Evolutionary conservation across 2,329 filamentous ascomycete species (phyloP), one percentile per base, ranked within the genome.

Genomic region (Cladosporium sp.): DNA sequence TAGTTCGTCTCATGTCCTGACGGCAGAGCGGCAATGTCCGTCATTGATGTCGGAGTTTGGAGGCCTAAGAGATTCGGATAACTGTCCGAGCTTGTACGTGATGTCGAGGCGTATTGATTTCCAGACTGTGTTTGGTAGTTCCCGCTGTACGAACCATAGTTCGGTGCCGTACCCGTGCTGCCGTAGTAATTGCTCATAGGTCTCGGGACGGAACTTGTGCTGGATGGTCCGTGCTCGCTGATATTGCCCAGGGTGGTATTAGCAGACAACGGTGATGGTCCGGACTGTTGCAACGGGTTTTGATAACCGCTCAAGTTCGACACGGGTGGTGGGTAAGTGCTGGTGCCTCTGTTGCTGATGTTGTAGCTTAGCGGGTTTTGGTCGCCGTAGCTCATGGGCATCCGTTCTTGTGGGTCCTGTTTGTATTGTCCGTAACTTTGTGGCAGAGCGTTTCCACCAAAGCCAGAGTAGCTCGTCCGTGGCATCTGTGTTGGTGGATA

Each of bases 181-280:
- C 45, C 45, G 48, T 50, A 50, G 39, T 50, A 50, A 32, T 43
- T 50, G 48, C 35, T 43, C 48, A 48, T 18, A 32, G 45, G 45
- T 48, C 45, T 48, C 45, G 45, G 45, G 13, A 48, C 36, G 45
- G 45, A 48, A 38, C 35, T 16, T 43, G 41, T 6, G 36, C 25
- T 40, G 29, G 16, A 18, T 33, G 45, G 45, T 40, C 45, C 45
- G 45, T 48, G 45, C 45, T 48, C 45, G 35, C 45, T 48, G 45
- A 48, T 48, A 48, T 48, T 43, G 16, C 41, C 35, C 39, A 50
- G 41, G 29, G 38, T 33, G 41, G 39, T 35, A 38, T 43, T 50
- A 43, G 48, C 36, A 30, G 48, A 15, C 33, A 50, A 43, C 39
- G 48, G 48, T 22, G 41, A 43, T 38, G 39, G 48, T 20, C 48